These are phyloP conservation scores for Drosera capensis DNA, from an alignment of 148 eudicot genomes.

Conservation along the genomic window DNA sequence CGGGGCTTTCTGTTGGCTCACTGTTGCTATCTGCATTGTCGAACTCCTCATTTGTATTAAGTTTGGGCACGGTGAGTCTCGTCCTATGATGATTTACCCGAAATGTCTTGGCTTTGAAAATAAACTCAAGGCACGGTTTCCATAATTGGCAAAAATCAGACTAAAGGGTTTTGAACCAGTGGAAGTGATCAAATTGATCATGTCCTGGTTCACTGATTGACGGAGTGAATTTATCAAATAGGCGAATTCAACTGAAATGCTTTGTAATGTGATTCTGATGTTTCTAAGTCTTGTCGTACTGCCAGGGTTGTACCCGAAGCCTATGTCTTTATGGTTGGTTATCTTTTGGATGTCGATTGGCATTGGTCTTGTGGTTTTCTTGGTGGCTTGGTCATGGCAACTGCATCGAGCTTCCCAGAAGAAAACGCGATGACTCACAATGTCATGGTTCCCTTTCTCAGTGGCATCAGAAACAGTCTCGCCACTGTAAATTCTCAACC, in stretches of 20 bases:
- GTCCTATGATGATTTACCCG: too few species aligned
- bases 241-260: too few species aligned
- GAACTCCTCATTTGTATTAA: conserved; percentile 91
- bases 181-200: too few species aligned
- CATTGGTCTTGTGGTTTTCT: conserved; percentile 26
- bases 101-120: too few species aligned
- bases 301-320: conserved; percentile 71
- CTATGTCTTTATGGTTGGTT: conserved; percentile 81
- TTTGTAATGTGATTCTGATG: not conserved
- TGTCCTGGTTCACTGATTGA: too few species aligned
- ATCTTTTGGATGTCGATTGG: conserved; percentile 51
- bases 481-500: not conserved
- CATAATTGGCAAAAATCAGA: too few species aligned
- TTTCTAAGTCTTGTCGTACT: not conserved
- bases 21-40: conserved; percentile 83
- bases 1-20: conserved; percentile 94
- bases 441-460: too few species aligned
- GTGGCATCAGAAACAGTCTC: not conserved
- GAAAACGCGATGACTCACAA: conserved; percentile 35
- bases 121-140: too few species aligned
- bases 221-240: too few species aligned
- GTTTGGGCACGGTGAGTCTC: conserved; percentile 74
- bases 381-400: conserved; percentile 68
- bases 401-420: conserved; percentile 34
- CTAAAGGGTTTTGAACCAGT: too few species aligned